Base-by-base conservation (phyloP, 176 grass and related monocot genomes). In the Oryza coarctata region DNA sequence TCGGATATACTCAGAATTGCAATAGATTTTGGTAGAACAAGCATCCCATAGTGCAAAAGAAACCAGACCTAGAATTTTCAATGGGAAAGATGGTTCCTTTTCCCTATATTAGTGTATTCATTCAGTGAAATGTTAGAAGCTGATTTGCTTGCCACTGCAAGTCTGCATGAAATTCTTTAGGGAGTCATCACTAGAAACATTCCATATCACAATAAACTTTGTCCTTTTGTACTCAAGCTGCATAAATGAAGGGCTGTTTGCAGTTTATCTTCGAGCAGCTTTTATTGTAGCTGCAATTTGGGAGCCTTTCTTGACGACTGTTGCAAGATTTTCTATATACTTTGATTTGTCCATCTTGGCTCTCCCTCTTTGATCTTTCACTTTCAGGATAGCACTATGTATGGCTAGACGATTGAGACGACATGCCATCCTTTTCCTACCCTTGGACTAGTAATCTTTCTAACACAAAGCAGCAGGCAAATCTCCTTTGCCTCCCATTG, bases 301-400 rank as follows among this genome's bases (percentile, higher is more conserved):
- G 63, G 27, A 60, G 22, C 9, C 40, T 80, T 79, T 71, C 39
- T 70, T 63, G 22, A 85, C 29, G 15, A 38, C 3, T 62, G 66
- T 36, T 82, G 73, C 63, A 77, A 71, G 23, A 25, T 60, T 30
- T 49, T 14, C n/a, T 5, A 70, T 65, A 63, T 33, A 47, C 31
- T 75, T 68, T 49, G 71, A 47, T 75, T 68, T 75, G 35, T 29
- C 28, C 17, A 60, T 68, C 27, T 55, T 74, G 68, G 57, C 43
- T 86, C 58, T 73, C 43, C 23, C 18, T 75, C 20, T 33, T n/a
- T 75, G 23, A 30, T 75, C 62, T 69, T 57, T 69, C 82, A 68
- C 25, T 69, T 58, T 57, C 63, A 69, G 11, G 14, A 57, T 13
- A 84, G 63, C 33, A 29, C 17, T 25, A 36, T 17, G 12, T 29